Evolutionary conservation across 345 rosid genomes (phyloP).

Genomic region (Eucalyptus virginea): DNA sequence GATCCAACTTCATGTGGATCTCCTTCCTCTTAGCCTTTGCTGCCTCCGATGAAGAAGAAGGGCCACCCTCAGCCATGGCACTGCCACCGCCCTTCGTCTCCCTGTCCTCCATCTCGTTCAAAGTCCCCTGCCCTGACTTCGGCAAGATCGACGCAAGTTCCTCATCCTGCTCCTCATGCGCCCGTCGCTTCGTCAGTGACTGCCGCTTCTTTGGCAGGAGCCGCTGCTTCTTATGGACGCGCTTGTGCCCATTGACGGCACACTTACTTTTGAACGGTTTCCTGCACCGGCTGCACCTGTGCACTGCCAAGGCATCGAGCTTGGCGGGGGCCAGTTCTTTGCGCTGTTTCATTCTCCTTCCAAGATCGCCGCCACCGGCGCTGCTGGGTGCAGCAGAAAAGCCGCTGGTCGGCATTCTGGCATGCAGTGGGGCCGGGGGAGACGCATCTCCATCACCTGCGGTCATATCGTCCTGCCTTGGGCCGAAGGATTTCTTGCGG

Average conservation of each 20-base stretch:
- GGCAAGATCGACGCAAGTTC: not conserved
- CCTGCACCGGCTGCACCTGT: not conserved
- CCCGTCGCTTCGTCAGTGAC: not conserved
- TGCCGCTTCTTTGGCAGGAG: not conserved
- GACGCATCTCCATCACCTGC: not conserved
- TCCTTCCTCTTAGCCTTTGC: not conserved
- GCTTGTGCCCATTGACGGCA: not conserved
- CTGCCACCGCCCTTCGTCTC: not conserved
- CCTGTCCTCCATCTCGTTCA: not conserved
- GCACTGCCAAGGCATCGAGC: not conserved
- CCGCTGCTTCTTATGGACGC: not conserved
- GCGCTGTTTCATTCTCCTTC: not conserved
- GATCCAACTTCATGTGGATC: not conserved
- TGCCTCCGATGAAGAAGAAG: not conserved
- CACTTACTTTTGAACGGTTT: not conserved
- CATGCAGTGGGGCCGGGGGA: not conserved
- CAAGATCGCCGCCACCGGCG: not conserved
- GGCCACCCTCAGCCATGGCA: not conserved
- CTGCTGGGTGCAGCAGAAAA: not conserved
- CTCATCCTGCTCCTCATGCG: not conserved
- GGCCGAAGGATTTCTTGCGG: not conserved
- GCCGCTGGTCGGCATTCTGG: not conserved
- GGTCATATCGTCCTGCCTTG: not conserved
- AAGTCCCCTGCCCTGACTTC: not conserved
- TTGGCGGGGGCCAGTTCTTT: not conserved